Evolutionary conservation across 2,329 filamentous ascomycete species (phyloP), one percentile per base, ranked within the genome.

Genomic region (Sclerotinia spermophila): DNA sequence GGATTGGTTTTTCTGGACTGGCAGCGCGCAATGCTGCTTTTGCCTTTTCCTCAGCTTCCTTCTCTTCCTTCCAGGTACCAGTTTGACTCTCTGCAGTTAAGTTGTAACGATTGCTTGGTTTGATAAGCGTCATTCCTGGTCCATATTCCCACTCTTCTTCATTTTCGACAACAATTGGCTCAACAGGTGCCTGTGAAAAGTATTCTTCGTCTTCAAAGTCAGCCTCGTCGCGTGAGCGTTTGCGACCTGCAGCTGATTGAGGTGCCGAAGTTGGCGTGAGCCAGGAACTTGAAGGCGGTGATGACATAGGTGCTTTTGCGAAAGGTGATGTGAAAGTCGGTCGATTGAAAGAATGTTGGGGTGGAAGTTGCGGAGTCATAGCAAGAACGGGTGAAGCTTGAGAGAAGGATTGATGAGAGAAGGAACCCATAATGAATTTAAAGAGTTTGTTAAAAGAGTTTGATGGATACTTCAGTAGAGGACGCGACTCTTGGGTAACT

Each of bases 211-310:
- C 84, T 58, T 59, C 55, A 75, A 92, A 87, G 38, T 85, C 84
- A 70, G 91, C 90, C 80, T 94, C 91, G 77, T 92, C 90, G 78
- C 91, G 87, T 73, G 90, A 92, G 75, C 92, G 89, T 82, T 94
- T 94, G 79, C 90, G 89, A 75, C 91, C 90, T 75, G 87, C 87
- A n/a, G 80, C 79, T 56, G 78, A 77, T 45, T 68, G 55, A 40
- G 75, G 74, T n/a, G 72, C 71, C 19, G 72, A 69, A 33, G 68
- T 67, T 40, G 73, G 68, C 40, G 73, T 74, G 53, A 77, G 72
- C 75, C 77, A 77, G 24, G 76, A 70, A 30, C 74, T 72, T 27
- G 72, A 73, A 24, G 73, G n/a, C 15, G 74, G 70, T 62, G 76
- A 75, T 61, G 73, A 71, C 51, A 71, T 71, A 55, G 70, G 61